phyloP scores from a whole-genome alignment of 768 basidiomycete genomes.

The Suillus paluster region DNA sequence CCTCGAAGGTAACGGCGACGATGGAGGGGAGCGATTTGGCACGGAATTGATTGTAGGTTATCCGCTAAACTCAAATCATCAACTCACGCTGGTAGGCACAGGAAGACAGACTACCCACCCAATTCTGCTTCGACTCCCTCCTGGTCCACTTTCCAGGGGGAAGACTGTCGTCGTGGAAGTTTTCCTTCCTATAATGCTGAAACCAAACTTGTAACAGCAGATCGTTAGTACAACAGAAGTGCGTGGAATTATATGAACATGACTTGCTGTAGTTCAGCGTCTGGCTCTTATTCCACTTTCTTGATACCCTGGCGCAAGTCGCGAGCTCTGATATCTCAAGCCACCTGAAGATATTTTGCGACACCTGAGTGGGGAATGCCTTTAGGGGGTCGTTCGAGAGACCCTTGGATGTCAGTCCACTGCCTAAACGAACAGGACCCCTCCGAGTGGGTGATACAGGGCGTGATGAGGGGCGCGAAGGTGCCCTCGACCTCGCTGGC shows the following conservation, averaged over 20 bases:
- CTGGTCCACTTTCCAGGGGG: conserved; percentile 91
- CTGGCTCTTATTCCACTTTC: conserved; percentile 88
- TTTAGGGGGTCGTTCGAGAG: conserved; percentile 61
- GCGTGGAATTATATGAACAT: no score
- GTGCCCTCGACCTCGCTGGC: conserved; percentile 63
- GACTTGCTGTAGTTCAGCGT: conserved; percentile 85
- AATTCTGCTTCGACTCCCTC: conserved; percentile 91
- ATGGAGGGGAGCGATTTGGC: conserved; percentile 44
- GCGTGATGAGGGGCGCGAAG: conserved; percentile 42
- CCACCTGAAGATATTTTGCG: conserved; percentile 73
- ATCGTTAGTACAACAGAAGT: neutral
- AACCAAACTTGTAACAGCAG: conserved; percentile 76
- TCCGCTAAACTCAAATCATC: conserved; percentile 48
- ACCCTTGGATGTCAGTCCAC: conserved; percentile 24
- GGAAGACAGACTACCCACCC: conserved; percentile 53
- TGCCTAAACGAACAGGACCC: conserved; percentile 21
- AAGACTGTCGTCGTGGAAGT: conserved; percentile 79
- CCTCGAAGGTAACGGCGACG: conserved; percentile 40
- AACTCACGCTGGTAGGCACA: conserved; percentile 10
- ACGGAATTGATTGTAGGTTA: conserved; percentile 48
- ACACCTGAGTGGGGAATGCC: conserved; percentile 78
- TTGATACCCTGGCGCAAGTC: conserved; percentile 77
- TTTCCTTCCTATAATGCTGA: conserved; percentile 85
- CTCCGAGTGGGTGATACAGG: conserved; percentile 41
- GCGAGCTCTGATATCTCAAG: conserved; percentile 71